Percentiles rank a stretch among this genome's conserved stretches.
These are phyloP conservation scores for Karstenula rhodostoma DNA, from an alignment of 2,329 filamentous ascomycete species.

Conservation along the genomic window DNA sequence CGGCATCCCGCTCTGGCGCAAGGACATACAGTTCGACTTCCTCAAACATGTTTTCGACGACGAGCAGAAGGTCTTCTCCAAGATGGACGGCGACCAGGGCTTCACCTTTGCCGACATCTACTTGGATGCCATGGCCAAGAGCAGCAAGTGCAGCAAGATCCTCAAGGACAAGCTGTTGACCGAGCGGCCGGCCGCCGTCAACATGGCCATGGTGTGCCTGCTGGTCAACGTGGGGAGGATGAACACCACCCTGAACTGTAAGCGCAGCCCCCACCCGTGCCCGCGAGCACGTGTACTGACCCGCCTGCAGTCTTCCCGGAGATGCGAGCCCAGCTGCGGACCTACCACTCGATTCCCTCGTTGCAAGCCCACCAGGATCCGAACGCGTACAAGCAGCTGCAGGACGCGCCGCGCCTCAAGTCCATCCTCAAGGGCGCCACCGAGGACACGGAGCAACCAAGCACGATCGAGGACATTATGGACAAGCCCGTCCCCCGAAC, in stretches of 20 bases:
- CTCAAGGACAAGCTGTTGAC: constrained; percentile 94
- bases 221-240: constrained; percentile 97
- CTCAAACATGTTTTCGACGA: constrained; percentile 82
- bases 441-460: constrained; percentile 87
- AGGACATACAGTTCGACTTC: constrained; percentile 90
- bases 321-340: constrained; percentile 96
- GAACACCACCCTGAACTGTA: constrained; percentile 99
- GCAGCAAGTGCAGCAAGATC: constrained; percentile 99
- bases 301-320: constrained; percentile 84
- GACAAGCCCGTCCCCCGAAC: constrained; percentile 74
- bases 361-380: constrained; percentile 94
- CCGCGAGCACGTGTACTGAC: constrained; percentile 21
- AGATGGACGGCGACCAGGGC: constrained; percentile 80
- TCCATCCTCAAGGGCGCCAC: constrained; percentile 97
- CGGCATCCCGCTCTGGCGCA: constrained; percentile 84
- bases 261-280: constrained; percentile 41
- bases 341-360: constrained; percentile 97
- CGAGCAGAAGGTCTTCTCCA: constrained; percentile 81
- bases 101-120: constrained; percentile 90
- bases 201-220: constrained; percentile 99
- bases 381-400: constrained; percentile 95
- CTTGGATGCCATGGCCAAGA: constrained; percentile 97
- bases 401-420: constrained; percentile 94
- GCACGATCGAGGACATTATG: constrained; percentile 83
- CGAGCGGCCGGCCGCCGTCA: constrained; percentile 89